Percentiles rank a stretch among this genome's conserved stretches.
Evolutionary conservation across 176 grass and related monocot species (phyloP).

Genomic region (Thalia dealbata): DNA sequence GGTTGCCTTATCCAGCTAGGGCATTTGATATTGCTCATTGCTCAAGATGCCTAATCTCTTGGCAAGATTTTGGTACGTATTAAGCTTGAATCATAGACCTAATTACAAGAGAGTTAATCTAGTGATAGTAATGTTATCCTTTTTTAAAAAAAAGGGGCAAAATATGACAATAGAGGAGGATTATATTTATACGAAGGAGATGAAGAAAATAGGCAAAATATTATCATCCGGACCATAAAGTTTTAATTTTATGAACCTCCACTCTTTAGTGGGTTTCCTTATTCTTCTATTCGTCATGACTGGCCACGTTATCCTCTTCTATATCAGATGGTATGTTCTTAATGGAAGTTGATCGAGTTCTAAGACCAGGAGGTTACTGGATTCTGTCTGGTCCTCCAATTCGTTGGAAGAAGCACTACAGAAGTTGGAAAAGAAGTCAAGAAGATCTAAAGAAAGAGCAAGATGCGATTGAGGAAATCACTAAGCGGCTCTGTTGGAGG

Average conservation of each 20-base stretch:
- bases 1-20: constrained; percentile 1
- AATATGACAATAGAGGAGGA: too few relatives aligned
- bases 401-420: constrained; percentile 16
- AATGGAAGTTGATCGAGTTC: constrained; percentile 7
- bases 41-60: constrained; percentile 3
- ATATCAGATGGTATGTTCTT: constrained; percentile 10
- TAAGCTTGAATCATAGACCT: too few relatives aligned
- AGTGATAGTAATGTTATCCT: too few relatives aligned
- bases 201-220: too few relatives aligned
- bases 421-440: constrained; percentile 5
- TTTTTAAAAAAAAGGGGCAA: too few relatives aligned
- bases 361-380: constrained; percentile 13
- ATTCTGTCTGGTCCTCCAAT: constrained; percentile 18
- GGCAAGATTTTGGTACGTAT: constrained; percentile 1
- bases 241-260: too few relatives aligned
- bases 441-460: constrained; percentile 16
- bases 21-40: constrained; percentile 12
- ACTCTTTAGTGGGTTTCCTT: background rate
- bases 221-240: too few relatives aligned
- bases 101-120: too few relatives aligned
- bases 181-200: too few relatives aligned
- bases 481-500: constrained; percentile 7
- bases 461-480: constrained; percentile 5
- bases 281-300: background rate
- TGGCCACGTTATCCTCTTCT: background rate